Evolutionary conservation across 2,329 filamentous ascomycete genomes (phyloP).

Genomic region (Ophidiomyces ophidiicola): DNA sequence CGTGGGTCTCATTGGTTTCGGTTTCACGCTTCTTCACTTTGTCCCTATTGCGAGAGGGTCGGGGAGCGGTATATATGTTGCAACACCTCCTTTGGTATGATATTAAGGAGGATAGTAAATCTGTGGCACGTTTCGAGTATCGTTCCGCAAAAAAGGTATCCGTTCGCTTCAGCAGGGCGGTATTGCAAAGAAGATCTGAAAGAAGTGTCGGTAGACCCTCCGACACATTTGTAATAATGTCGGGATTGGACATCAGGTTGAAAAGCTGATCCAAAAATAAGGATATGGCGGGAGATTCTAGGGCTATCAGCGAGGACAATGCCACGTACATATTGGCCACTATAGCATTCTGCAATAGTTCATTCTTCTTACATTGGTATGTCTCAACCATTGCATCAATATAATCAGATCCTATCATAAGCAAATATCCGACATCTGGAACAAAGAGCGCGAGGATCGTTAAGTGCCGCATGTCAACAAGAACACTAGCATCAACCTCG

Average conservation of each 20-base stretch:
- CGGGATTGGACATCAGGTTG: constrained; percentile 59
- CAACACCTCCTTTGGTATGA: constrained; percentile 30
- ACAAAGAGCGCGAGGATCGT: constrained; percentile 31
- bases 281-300: constrained; percentile 56
- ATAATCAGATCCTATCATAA: constrained; percentile 79
- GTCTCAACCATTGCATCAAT: constrained; percentile 55
- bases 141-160: constrained; percentile 24
- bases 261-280: constrained; percentile 75
- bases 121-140: constrained; percentile 31
- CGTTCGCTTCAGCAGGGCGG: constrained; percentile 51
- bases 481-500: constrained; percentile 14
- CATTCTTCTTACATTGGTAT: constrained; percentile 47
- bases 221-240: constrained; percentile 41
- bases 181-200: constrained; percentile 66
- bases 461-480: constrained; percentile 25
- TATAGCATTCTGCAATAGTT: constrained; percentile 52
- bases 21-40: constrained; percentile 33
- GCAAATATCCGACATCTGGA: constrained; percentile 42
- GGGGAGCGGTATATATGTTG: constrained; percentile 30
- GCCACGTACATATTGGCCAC: constrained; percentile 65
- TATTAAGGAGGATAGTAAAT: constrained; percentile 29
- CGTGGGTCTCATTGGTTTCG: constrained; percentile 25
- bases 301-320: constrained; percentile 56
- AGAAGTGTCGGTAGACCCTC: constrained; percentile 50
- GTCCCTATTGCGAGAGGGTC: constrained; percentile 28